Percentiles rank a stretch among this genome's conserved stretches.
These are phyloP conservation scores for Patellifolia procumbens DNA, from an alignment of 179 eudicot genomes.

Conservation along the genomic window DNA sequence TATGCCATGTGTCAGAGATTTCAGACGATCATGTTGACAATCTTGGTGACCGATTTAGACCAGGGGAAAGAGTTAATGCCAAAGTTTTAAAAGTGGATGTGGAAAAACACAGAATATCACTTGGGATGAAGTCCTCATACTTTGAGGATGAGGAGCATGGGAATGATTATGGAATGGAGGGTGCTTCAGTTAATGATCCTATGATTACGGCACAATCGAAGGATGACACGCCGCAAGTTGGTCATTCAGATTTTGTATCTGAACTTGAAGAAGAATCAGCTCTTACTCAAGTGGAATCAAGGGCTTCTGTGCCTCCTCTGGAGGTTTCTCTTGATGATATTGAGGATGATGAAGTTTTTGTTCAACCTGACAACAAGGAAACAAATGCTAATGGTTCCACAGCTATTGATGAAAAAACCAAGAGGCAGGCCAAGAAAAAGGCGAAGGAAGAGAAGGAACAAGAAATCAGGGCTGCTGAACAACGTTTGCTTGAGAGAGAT, in stretches of 20 bases:
- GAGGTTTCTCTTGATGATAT: conserved; percentile 78
- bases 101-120: conserved; percentile 71
- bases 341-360: conserved; percentile 46
- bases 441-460: conserved; percentile 75
- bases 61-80: conserved; percentile 68
- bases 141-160: conserved; percentile 38
- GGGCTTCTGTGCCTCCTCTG: conserved; percentile 78
- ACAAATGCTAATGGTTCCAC: conserved; percentile 31
- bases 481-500: conserved; percentile 68
- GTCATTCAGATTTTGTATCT: conserved; percentile 32
- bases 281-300: conserved; percentile 62
- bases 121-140: conserved; percentile 85
- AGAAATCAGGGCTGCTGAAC: conserved; percentile 89
- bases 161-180: conserved; percentile 29
- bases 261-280: conserved; percentile 39
- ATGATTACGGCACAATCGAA: conserved; percentile 17
- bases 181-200: conserved; percentile 28
- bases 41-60: conserved; percentile 55
- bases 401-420: conserved; percentile 50
- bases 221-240: conserved; percentile 17
- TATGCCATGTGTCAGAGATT: conserved; percentile 91
- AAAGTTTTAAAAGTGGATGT: conserved; percentile 81
- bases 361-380: conserved; percentile 24
- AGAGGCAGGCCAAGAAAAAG: conserved; percentile 60
- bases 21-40: conserved; percentile 66